Conservation (phyloP, 192 early-diverging fungal species). For the Oehlia diaphana region DNA sequence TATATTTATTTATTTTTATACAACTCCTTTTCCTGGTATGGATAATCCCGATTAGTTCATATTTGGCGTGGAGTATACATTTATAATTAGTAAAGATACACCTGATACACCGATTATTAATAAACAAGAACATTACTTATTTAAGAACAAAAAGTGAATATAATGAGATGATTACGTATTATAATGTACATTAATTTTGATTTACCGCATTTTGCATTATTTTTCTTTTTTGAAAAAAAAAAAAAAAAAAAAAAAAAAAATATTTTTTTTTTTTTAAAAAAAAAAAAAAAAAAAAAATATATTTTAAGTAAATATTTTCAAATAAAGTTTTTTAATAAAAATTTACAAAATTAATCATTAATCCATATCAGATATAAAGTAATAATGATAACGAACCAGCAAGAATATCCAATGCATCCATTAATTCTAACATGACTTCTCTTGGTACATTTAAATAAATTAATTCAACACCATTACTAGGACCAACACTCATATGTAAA, state of each 20-base stretch:
- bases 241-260: background rate
- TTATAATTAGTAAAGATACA: background rate
- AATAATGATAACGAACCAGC: background rate
- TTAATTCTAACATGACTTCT: background rate
- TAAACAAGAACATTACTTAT: no score
- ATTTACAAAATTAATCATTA: background rate
- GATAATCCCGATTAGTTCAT: background rate
- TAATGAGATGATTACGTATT: no score
- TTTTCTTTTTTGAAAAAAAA: no score
- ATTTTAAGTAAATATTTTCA: no score
- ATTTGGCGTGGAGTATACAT: background rate
- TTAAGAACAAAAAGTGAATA: no score
- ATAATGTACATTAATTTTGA: background rate
- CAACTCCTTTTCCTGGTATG: background rate
- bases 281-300: background rate
- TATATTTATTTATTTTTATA: background rate
- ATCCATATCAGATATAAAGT: background rate
- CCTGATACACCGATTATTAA: no score
- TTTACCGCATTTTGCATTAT: background rate
- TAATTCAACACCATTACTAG: conserved; percentile 12
- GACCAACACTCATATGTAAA: background rate
- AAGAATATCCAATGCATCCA: conserved; percentile 15
- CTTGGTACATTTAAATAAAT: conserved; percentile 3
- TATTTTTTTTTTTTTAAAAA: no score
- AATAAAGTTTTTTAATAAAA: no score